These are phyloP conservation scores for Eragrostis tef DNA, from an alignment of 202 grass and related monocot genomes.

Conservation along the genomic window DNA sequence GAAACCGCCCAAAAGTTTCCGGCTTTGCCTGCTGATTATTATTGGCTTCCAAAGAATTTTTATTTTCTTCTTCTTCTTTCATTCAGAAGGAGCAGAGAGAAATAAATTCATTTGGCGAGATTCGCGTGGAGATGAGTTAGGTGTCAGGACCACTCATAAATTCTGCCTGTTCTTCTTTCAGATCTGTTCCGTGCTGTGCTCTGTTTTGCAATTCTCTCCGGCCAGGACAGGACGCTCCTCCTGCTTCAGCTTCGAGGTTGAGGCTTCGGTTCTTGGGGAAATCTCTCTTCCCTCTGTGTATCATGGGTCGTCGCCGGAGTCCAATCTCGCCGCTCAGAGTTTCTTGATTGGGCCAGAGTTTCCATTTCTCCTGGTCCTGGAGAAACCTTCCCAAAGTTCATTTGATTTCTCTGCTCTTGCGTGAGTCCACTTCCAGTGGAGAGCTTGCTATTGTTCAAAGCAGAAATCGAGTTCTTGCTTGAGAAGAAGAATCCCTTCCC, in stretches of 20 bases:
- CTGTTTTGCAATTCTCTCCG: constrained; percentile 14
- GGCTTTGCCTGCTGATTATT: neutral
- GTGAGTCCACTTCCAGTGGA: neutral
- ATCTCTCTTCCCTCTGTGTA: neutral
- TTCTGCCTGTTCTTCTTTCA: constrained; percentile 56
- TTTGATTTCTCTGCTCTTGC: neutral
- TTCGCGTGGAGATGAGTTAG: constrained; percentile 52
- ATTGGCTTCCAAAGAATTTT: constrained; percentile 34
- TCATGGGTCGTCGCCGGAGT: constrained; percentile 25
- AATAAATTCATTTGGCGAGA: constrained; percentile 51
- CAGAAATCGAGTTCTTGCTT: constrained; percentile 14
- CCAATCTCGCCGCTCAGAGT: constrained; percentile 28
- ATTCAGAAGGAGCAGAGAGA: constrained; percentile 24
- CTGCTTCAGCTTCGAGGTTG: constrained; percentile 4
- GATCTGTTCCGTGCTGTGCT: constrained; percentile 64
- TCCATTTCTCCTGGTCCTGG: neutral
- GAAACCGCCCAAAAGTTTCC: constrained; percentile 42
- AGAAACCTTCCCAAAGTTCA: neutral
- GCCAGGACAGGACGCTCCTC: neutral
- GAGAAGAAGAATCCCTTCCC: neutral
- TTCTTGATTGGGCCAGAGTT: constrained; percentile 27
- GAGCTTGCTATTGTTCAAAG: neutral
- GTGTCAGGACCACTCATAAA: constrained; percentile 59
- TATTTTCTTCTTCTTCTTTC: neutral
- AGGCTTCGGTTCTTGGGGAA: neutral